Percentiles rank a stretch among this genome's conserved stretches.
Evolutionary conservation across 768 basidiomycete genomes (phyloP).

Genomic region (Rhizopogon sp.): DNA sequence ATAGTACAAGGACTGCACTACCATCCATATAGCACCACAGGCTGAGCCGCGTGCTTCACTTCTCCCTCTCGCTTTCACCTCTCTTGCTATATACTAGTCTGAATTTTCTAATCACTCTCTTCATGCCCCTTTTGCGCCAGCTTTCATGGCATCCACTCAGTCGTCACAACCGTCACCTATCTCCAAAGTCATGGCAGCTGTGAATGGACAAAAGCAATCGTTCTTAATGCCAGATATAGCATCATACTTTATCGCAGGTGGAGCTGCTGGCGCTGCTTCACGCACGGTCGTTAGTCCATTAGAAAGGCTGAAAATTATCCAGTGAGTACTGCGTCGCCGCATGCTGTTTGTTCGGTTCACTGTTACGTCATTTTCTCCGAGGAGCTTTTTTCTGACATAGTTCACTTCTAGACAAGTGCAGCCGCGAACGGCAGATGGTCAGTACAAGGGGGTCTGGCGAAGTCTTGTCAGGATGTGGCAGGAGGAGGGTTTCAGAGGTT

Average conservation of each 20-base stretch:
- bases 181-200: conserved; percentile 16
- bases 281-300: conserved; percentile 90
- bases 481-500: conserved; percentile 91
- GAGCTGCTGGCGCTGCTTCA: conserved; percentile 60
- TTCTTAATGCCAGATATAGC: conserved; percentile 26
- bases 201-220: conserved; percentile 21
- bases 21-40: neutral
- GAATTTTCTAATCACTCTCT: conserved; percentile 2
- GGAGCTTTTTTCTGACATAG: neutral
- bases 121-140: conserved; percentile 4
- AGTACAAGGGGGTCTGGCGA: conserved; percentile 82
- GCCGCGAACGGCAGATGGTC: conserved; percentile 50
- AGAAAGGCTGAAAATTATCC: conserved; percentile 93
- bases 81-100: neutral
- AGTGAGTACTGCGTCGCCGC: conserved; percentile 44
- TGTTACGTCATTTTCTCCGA: neutral
- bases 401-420: conserved; percentile 75
- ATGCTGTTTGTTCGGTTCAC: neutral
- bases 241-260: conserved; percentile 54
- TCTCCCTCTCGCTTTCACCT: conserved; percentile 1
- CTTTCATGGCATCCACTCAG: conserved; percentile 2
- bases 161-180: conserved; percentile 4
- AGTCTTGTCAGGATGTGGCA: conserved; percentile 82
- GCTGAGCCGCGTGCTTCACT: conserved; percentile 4
- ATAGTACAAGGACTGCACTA: neutral